Evolutionary conservation across 495 filamentous ascomycete species (phyloP).

Genomic region (Neurospora sp.): DNA sequence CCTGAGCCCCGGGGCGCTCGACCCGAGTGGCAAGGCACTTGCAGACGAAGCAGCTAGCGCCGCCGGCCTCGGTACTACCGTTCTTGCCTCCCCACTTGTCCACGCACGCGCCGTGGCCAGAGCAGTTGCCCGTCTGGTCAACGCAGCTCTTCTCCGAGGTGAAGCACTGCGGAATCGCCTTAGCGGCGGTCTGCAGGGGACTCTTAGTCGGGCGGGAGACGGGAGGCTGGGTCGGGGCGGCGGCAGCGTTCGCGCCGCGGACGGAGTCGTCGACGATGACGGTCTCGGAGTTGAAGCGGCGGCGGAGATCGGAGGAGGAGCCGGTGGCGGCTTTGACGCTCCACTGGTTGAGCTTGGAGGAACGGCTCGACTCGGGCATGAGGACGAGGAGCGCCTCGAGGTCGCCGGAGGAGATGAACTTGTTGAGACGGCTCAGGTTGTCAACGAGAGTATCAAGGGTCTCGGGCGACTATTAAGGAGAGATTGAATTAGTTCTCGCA

Average conservation of each 20-base stretch:
- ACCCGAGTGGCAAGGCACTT: slow-evolving; percentile 47
- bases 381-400: slow-evolving; percentile 38
- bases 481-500: background rate
- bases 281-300: slow-evolving; percentile 21
- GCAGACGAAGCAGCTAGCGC: slow-evolving; percentile 63
- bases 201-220: slow-evolving; percentile 10
- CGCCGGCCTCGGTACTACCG: slow-evolving; percentile 18
- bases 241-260: slow-evolving; percentile 6
- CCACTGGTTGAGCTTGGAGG: slow-evolving; percentile 24
- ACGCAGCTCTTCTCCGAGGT: slow-evolving; percentile 48
- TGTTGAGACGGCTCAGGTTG: slow-evolving; percentile 24
- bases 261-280: slow-evolving; percentile 21
- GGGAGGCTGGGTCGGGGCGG: slow-evolving; percentile 14
- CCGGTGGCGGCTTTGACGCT: slow-evolving; percentile 17
- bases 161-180: slow-evolving; percentile 52
- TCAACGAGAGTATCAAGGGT: slow-evolving; percentile 20
- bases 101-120: slow-evolving; percentile 62
- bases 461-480: slow-evolving; percentile 16
- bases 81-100: slow-evolving; percentile 39
- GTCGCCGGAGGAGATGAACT: slow-evolving; percentile 24
- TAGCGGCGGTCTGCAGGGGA: background rate
- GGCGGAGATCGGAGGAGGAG: slow-evolving; percentile 25
- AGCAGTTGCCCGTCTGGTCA: slow-evolving; percentile 58
- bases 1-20: slow-evolving; percentile 19
- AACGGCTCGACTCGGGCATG: slow-evolving; percentile 29